Conservation (phyloP, 257 asterid species). For the Marsdenia floribunda region DNA sequence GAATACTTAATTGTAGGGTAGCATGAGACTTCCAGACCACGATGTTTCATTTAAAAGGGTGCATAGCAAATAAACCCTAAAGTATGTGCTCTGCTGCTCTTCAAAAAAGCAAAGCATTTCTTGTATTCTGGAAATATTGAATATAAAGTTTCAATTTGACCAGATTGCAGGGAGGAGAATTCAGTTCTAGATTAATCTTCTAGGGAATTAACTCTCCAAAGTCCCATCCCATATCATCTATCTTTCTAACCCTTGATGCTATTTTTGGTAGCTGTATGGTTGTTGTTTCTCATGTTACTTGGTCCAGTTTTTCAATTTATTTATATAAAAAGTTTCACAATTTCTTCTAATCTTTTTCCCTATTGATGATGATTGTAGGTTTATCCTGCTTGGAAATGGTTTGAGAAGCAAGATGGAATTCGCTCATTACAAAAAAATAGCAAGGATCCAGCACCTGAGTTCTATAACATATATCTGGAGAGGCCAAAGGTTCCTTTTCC, state of each 20-base stretch:
- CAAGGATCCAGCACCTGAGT: constrained; percentile 96
- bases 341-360: not conserved
- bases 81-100: not conserved
- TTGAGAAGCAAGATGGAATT: constrained; percentile 98
- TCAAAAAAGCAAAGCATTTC: not conserved
- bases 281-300: not conserved
- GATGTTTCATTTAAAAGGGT: not conserved
- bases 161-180: not conserved
- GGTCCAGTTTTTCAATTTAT: not conserved
- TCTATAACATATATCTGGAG: constrained; percentile 93
- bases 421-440: constrained; percentile 88
- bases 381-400: constrained; percentile 99
- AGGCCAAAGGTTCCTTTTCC: constrained; percentile 80
- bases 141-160: not conserved
- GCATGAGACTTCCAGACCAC: not conserved
- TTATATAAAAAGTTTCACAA: too few species aligned
- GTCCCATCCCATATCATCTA: too few species aligned
- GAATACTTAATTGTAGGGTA: not conserved
- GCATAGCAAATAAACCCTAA: not conserved
- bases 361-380: constrained; percentile 41
- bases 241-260: not conserved
- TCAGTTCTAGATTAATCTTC: not conserved
- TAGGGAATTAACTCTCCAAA: not conserved
- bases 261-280: not conserved
- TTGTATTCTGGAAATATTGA: not conserved